phyloP scores from a whole-genome alignment of 2,329 filamentous ascomycete species.

The Pezicula rhizophila region DNA sequence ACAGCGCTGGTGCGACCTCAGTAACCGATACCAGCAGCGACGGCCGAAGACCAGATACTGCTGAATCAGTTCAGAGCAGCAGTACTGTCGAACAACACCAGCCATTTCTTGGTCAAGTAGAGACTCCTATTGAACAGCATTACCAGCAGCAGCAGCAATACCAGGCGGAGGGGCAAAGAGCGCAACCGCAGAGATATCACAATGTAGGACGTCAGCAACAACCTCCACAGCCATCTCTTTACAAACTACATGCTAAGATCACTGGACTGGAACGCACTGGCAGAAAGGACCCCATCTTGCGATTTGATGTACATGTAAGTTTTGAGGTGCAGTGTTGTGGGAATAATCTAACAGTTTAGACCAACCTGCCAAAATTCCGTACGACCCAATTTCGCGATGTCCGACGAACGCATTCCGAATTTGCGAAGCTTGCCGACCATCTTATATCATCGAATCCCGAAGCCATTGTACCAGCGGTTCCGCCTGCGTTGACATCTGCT shows the following conservation, averaged over 20 bases:
- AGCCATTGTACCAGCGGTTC: conserved; percentile 87
- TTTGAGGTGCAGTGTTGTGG: neutral
- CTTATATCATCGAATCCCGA: conserved; percentile 97
- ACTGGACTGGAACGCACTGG: conserved; percentile 88
- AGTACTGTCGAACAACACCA: conserved; percentile 24
- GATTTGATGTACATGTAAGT: conserved; percentile 93
- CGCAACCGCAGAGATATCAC: conserved; percentile 29
- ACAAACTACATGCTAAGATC: conserved; percentile 89
- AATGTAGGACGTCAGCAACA: conserved; percentile 29
- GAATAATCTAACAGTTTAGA: conserved; percentile 47
- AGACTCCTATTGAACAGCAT: conserved; percentile 8
- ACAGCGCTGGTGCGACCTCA: conserved; percentile 19
- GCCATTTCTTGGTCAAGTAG: conserved; percentile 19
- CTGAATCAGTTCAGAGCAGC: conserved; percentile 19
- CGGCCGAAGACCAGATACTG: conserved; percentile 22
- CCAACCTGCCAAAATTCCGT: conserved; percentile 95
- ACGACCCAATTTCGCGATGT: conserved; percentile 98
- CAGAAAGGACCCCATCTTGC: conserved; percentile 89
- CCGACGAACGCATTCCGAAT: conserved; percentile 89
- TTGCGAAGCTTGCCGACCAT: conserved; percentile 92
- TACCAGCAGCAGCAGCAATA: conserved; percentile 28
- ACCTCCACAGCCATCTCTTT: conserved; percentile 54
- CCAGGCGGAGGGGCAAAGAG: conserved; percentile 25
- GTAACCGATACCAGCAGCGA: conserved; percentile 17
- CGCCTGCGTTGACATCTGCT: conserved; percentile 88